A percentile compares a stretch with the other conserved stretches of the same genome.
phyloP scores from a whole-genome alignment of 306 rosid genomes.

The Astragalus membranaceus region DNA sequence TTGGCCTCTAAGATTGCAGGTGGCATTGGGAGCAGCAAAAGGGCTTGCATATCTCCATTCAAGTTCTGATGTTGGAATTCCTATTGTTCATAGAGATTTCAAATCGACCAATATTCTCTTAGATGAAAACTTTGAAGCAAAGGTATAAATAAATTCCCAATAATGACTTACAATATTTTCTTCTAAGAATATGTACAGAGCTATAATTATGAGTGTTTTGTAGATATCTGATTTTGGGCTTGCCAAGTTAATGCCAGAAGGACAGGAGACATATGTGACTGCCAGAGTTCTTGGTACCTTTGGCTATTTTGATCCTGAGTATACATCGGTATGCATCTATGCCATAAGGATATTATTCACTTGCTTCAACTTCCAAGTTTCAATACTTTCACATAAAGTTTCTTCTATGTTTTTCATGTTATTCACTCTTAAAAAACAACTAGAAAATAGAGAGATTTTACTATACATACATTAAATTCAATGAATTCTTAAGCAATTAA shows the following conservation, averaged over 20 bases:
- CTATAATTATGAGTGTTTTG: background rate
- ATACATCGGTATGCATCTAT: conserved; percentile 66
- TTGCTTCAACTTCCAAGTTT: background rate
- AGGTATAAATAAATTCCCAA: conserved; percentile 35
- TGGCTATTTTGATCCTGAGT: conserved; percentile 94
- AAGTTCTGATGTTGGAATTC: conserved; percentile 63
- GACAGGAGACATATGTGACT: conserved; percentile 67
- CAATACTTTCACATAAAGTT: background rate
- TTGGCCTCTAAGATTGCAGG: conserved; percentile 73
- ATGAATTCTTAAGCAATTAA: background rate
- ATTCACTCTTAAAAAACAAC: conserved; percentile 8
- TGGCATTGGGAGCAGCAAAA: conserved; percentile 89
- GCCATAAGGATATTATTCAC: background rate
- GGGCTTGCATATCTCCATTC: conserved; percentile 92
- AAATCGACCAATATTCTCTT: conserved; percentile 87
- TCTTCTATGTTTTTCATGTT: conserved; percentile 1
- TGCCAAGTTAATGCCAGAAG: conserved; percentile 96
- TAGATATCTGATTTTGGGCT: conserved; percentile 97
- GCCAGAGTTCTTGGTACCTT: conserved; percentile 92
- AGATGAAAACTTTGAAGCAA: conserved; percentile 66
- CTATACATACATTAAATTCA: background rate
- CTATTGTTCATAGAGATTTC: conserved; percentile 89
- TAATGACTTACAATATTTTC: background rate
- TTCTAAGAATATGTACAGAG: background rate
- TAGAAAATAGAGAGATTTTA: background rate